Conservation (phyloP, 768 basidiomycete genomes). For the Amanita jacksonii region DNA sequence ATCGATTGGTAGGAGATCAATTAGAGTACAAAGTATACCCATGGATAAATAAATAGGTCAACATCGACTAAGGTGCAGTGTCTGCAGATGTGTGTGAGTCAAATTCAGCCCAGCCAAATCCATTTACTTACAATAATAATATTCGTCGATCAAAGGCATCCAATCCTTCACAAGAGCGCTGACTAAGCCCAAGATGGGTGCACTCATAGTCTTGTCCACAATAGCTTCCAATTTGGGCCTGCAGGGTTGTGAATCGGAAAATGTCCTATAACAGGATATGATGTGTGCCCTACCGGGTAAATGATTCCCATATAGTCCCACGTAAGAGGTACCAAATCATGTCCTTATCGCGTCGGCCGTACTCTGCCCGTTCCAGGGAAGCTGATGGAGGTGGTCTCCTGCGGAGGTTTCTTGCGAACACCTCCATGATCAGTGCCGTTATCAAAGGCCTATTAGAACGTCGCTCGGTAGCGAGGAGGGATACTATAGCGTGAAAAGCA, state of each 20-base stretch:
- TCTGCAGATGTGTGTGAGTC: constrained; percentile 12
- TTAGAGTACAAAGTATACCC: constrained; percentile 5
- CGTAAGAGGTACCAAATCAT: constrained; percentile 80
- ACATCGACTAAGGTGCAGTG: constrained; percentile 31
- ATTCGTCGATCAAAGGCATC: constrained; percentile 84
- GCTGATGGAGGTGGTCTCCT: constrained; percentile 53
- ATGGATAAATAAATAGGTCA: constrained; percentile 1
- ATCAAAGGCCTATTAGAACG: constrained; percentile 55
- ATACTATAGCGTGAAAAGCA: too few relatives aligned
- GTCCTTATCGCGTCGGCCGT: constrained; percentile 74
- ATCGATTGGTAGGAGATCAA: background rate
- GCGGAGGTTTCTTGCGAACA: constrained; percentile 69
- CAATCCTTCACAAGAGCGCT: constrained; percentile 71
- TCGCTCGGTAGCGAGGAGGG: constrained; percentile 35
- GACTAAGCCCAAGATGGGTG: constrained; percentile 59
- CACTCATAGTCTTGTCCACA: constrained; percentile 40
- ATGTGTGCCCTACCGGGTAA: constrained; percentile 54
- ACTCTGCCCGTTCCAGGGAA: constrained; percentile 62
- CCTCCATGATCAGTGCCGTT: constrained; percentile 54
- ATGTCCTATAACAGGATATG: constrained; percentile 2
- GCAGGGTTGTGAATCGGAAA: constrained; percentile 10
- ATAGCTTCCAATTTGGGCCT: constrained; percentile 71
- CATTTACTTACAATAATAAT: constrained; percentile 72
- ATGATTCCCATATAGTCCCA: constrained; percentile 77
- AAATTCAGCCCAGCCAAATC: background rate